Percentiles rank a stretch among this genome's conserved stretches.
Conservation (phyloP, 257 asterid genomes). For the Fraxinus pennsylvanica region DNA sequence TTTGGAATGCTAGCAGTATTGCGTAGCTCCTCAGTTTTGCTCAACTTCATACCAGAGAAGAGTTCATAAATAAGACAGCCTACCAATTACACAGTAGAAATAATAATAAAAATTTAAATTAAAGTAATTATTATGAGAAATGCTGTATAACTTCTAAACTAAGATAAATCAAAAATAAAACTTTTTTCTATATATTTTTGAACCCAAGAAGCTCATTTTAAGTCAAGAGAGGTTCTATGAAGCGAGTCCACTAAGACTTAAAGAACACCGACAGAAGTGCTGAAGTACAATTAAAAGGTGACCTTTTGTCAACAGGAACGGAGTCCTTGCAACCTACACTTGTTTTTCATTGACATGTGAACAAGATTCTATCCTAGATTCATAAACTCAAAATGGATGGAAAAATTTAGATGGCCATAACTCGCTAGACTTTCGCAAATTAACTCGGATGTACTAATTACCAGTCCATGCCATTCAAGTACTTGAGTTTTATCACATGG, state of each 20-base stretch:
- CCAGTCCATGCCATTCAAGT: neutral
- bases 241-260: neutral
- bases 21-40: conserved; percentile 85
- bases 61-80: conserved; percentile 97
- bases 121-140: conserved; percentile 18
- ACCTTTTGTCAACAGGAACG: conserved; percentile 14
- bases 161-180: neutral
- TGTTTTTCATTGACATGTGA: conserved; percentile 9
- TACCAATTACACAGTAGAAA: conserved; percentile 41
- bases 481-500: conserved; percentile 8
- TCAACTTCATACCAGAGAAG: conserved; percentile 84
- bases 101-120: conserved; percentile 18
- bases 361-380: conserved; percentile 13
- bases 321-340: conserved; percentile 11
- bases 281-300: conserved; percentile 11
- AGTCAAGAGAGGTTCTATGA: neutral
- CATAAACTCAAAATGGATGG: conserved; percentile 15
- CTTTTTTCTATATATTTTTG: neutral
- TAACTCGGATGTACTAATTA: neutral
- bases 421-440: neutral
- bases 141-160: conserved; percentile 8
- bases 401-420: neutral
- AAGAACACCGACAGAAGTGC: conserved; percentile 14
- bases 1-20: conserved; percentile 82
- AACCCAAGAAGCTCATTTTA: neutral